phyloP scores from a whole-genome alignment of 106 monocot species.

The Dioscorea dumetorum region DNA sequence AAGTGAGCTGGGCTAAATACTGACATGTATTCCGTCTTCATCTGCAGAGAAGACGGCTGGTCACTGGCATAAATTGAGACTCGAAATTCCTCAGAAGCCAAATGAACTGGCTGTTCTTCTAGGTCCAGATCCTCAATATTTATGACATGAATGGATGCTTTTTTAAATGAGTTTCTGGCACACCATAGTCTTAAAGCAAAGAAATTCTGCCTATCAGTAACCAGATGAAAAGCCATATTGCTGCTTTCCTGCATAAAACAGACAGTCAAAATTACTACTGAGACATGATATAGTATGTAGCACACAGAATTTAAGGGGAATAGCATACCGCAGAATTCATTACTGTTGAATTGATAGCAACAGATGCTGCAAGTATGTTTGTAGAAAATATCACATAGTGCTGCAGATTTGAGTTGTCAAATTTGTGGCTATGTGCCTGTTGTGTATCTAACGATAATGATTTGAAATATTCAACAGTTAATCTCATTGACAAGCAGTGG shows the following conservation, averaged over 20 bases:
- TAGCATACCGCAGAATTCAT: slow-evolving; percentile 41
- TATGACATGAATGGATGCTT: slow-evolving; percentile 41
- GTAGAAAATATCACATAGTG: slow-evolving; percentile 53
- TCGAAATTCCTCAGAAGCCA: slow-evolving; percentile 65
- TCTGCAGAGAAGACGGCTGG: slow-evolving; percentile 15
- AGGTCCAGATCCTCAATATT: slow-evolving; percentile 55
- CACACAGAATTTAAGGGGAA: neutral
- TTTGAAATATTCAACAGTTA: slow-evolving; percentile 55
- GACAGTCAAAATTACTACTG: slow-evolving; percentile 4
- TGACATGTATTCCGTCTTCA: slow-evolving; percentile 66
- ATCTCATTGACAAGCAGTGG: slow-evolving; percentile 64
- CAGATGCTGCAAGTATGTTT: slow-evolving; percentile 48
- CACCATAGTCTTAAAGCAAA: slow-evolving; percentile 86
- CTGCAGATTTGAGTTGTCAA: slow-evolving; percentile 20
- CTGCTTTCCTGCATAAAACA: slow-evolving; percentile 40
- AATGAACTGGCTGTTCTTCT: slow-evolving; percentile 18
- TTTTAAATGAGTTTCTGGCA: slow-evolving; percentile 37
- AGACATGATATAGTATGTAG: neutral
- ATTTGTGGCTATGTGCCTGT: slow-evolving; percentile 7
- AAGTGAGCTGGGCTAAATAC: slow-evolving; percentile 84
- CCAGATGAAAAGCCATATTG: slow-evolving; percentile 63
- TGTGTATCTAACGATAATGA: slow-evolving; percentile 13
- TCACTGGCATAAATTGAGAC: slow-evolving; percentile 31
- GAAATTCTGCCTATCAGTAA: slow-evolving; percentile 72
- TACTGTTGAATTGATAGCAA: slow-evolving; percentile 55